phyloP scores from a whole-genome alignment of 805 yeast species.

The Ogataea pignaliae region DNA sequence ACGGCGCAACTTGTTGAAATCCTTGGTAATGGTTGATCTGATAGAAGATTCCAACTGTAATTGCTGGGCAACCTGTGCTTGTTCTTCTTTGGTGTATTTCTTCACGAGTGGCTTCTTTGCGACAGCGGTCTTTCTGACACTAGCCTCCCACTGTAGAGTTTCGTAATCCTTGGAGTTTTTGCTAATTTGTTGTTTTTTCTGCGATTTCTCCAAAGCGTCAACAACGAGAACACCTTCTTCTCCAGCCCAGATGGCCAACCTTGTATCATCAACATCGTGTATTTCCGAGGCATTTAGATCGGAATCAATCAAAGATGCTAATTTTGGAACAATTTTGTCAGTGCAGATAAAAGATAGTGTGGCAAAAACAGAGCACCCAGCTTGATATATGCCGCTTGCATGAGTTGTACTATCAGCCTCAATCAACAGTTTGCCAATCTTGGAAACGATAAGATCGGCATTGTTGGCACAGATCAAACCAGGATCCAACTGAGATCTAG shows the following conservation, averaged over 20 bases:
- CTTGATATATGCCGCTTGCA: conserved; percentile 44
- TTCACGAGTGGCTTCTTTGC: conserved; percentile 43
- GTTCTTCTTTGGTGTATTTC: conserved; percentile 77
- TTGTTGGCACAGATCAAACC: conserved; percentile 41
- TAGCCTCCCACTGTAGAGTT: conserved; percentile 85
- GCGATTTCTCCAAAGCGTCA: conserved; percentile 48
- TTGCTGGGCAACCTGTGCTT: conserved; percentile 55
- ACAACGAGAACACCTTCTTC: conserved; percentile 66
- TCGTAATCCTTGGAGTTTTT: conserved; percentile 83
- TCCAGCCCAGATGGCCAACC: conserved; percentile 62
- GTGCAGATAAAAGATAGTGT: conserved; percentile 59
- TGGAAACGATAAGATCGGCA: conserved; percentile 24
- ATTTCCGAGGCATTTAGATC: conserved; percentile 39
- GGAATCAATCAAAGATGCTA: conserved; percentile 38
- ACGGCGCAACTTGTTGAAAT: conserved; percentile 38
- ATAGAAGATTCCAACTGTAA: conserved; percentile 55
- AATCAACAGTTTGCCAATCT: conserved; percentile 11
- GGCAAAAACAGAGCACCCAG: conserved; percentile 46
- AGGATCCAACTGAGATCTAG: conserved; percentile 60
- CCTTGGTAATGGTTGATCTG: conserved; percentile 40
- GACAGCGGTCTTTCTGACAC: conserved; percentile 69
- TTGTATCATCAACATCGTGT: conserved; percentile 40
- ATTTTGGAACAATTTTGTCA: conserved; percentile 44
- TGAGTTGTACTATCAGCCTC: conserved; percentile 20
- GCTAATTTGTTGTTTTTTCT: conserved; percentile 44